Percentiles rank a stretch among this genome's conserved stretches.
Evolutionary conservation across 2,329 filamentous ascomycete species (phyloP).

Genomic region (Lasiodiplodia sp.): DNA sequence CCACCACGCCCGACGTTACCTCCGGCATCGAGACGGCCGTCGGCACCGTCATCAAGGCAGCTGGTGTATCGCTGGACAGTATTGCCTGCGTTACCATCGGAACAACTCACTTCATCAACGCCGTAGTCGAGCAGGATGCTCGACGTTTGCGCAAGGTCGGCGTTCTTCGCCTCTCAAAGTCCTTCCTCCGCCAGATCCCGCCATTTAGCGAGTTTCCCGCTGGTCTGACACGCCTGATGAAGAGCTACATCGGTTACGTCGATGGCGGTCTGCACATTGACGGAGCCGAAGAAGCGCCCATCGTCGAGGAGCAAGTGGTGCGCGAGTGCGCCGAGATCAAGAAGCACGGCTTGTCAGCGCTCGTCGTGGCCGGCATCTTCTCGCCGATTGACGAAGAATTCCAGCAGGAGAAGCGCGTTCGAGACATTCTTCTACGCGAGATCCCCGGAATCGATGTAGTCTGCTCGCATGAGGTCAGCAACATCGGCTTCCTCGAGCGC

Average conservation of each 20-base stretch:
- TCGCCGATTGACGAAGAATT: slow-evolving; percentile 64
- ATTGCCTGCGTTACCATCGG: slow-evolving; percentile 59
- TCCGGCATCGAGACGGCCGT: slow-evolving; percentile 47
- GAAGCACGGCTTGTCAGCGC: slow-evolving; percentile 51
- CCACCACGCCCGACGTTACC: slow-evolving; percentile 47
- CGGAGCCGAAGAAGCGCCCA: slow-evolving; percentile 49
- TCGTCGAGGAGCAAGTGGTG: slow-evolving; percentile 55
- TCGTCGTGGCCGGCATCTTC: slow-evolving; percentile 66
- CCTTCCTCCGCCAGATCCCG: slow-evolving; percentile 58
- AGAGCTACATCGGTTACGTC: slow-evolving; percentile 54
- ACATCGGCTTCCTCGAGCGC: slow-evolving; percentile 58
- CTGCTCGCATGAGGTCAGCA: slow-evolving; percentile 59
- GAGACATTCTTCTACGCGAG: slow-evolving; percentile 56
- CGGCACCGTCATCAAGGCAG: slow-evolving; percentile 45
- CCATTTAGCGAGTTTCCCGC: slow-evolving; percentile 59
- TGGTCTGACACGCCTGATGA: slow-evolving; percentile 48
- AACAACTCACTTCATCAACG: slow-evolving; percentile 54
- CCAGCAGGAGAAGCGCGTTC: slow-evolving; percentile 60
- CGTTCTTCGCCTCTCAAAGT: slow-evolving; percentile 58
- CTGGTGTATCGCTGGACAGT: slow-evolving; percentile 39
- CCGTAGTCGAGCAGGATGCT: slow-evolving; percentile 40
- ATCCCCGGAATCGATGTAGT: slow-evolving; percentile 58
- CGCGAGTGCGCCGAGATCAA: slow-evolving; percentile 54
- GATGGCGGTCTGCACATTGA: slow-evolving; percentile 59
- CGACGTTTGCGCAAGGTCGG: slow-evolving; percentile 50